Conservation (phyloP, 192 early-diverging fungal genomes). For the Entomortierella lignicola region DNA sequence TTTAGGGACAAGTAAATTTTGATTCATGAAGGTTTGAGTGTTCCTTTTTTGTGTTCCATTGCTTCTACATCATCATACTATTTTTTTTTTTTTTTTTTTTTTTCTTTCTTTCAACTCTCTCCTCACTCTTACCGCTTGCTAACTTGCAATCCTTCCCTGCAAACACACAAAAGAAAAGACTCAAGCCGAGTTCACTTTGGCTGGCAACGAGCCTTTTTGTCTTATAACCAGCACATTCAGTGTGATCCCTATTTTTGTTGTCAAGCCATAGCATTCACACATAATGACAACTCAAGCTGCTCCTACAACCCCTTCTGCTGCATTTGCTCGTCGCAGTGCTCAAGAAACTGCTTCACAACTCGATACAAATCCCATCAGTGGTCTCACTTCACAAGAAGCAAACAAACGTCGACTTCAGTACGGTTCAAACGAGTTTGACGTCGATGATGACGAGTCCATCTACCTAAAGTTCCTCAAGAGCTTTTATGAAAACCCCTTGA, state of each 20-base stretch:
- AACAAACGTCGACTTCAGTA: conserved; percentile 53
- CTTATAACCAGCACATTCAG: not conserved
- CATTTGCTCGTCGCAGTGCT: conserved; percentile 60
- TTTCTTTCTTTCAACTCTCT: too few relatives aligned
- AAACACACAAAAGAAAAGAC: too few relatives aligned
- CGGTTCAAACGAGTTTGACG: conserved; percentile 77
- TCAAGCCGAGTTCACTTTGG: too few relatives aligned
- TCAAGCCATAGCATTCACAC: not conserved
- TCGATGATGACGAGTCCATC: conserved; percentile 73
- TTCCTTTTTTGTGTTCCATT: too few relatives aligned
- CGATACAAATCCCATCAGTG: conserved; percentile 54
- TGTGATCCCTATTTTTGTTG: not conserved
- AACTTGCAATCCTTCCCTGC: too few relatives aligned
- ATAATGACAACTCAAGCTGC: conserved; percentile 42
- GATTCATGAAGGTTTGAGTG: too few relatives aligned
- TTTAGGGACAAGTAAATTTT: too few relatives aligned
- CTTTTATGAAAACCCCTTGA: conserved; percentile 85
- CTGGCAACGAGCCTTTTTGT: not conserved
- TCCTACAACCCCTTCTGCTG: conserved; percentile 61
- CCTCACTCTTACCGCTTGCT: too few relatives aligned
- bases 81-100: too few relatives aligned
- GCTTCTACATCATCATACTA: too few relatives aligned
- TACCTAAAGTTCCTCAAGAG: conserved; percentile 83
- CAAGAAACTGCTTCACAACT: conserved; percentile 59
- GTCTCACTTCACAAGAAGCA: conserved; percentile 59